These are phyloP conservation scores for Cryptococcus sp. DNA, from an alignment of 1,284 basidiomycete genomes.

Conservation along the genomic window DNA sequence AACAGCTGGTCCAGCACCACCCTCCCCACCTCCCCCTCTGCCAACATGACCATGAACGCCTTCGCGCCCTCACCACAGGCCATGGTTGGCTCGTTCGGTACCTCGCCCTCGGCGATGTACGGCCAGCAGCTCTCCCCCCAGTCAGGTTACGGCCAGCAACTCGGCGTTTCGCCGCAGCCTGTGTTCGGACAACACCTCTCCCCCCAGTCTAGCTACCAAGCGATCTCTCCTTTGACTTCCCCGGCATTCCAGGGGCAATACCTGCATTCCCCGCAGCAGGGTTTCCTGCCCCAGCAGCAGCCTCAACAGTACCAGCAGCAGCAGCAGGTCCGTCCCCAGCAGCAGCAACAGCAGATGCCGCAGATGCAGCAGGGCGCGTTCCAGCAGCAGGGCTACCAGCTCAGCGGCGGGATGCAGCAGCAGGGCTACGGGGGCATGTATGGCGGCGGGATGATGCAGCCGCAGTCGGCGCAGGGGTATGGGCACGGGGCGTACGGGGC, in stretches of 20 bases:
- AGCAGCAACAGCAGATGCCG: constrained; percentile 1
- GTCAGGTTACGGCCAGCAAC: not conserved
- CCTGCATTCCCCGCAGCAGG: constrained; percentile 2
- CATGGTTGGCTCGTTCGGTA: not conserved
- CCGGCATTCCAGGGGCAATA: not conserved
- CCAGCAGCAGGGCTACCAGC: too few relatives aligned
- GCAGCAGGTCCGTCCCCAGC: not conserved
- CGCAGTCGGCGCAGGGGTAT: too few relatives aligned
- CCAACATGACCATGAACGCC: not conserved
- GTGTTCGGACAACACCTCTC: constrained; percentile 5
- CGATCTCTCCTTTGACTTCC: not conserved
- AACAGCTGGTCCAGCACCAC: not conserved
- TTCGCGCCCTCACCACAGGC: not conserved
- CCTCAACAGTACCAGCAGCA: not conserved
- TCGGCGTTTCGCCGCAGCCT: not conserved
- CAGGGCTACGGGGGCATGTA: too few relatives aligned
- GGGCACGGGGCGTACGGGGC: too few relatives aligned
- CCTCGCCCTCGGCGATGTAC: not conserved
- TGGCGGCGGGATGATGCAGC: too few relatives aligned
- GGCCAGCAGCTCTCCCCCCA: not conserved
- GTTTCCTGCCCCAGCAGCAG: not conserved
- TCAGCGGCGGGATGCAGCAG: too few relatives aligned
- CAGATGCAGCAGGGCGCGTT: not conserved
- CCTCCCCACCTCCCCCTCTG: not conserved
- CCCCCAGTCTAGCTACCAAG: not conserved